Base-by-base conservation (phyloP, 371 early-diverging fungal species). In the Phascolomyces articulosus region DNA sequence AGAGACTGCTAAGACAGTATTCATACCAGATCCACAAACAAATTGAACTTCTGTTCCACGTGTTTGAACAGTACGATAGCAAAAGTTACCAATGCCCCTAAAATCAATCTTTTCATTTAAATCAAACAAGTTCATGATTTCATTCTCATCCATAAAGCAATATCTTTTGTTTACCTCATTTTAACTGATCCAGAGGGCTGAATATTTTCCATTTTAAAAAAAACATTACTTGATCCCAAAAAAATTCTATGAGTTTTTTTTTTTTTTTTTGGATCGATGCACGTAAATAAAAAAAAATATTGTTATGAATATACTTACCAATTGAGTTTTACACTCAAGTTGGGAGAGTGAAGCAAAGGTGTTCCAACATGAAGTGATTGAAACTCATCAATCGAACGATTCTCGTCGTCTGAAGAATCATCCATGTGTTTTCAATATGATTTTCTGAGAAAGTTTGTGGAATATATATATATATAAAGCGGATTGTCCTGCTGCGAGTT, bases 161-260 rank as follows among this genome's bases (percentile, higher is more conserved):
- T n/a, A n/a, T 34, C 11, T 34, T 34, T 34, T 34, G 11, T 34
- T 34, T 34, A 85, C 88, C 87, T 82, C 65, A 91, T 88, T 68
- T 91, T 91, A 44, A 89, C 87, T 9, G 91, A 91, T 41, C 90
- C 90, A 9, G 89, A 86, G 16, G 91, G 91, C 53, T 91, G 91
- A 59, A 91, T 80, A 71, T 85, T 87, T 58, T 91, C 91, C 55
- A 89, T 85, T 69, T 91, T 91, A 20, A 86, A 83, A 79, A 87
- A 91, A 20, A 90, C 79, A 72, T 90, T 90, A 54, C 89, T 88
- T 60, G 38, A 49, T 29, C 18, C 11, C 11, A 23, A 59, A 55
- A 24, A 18, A 62, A 40, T 38, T 29, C 1, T 8, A 34, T 58
- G 4, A 55, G 34, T 49, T 23, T 20, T 47, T 40, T 20, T n/a